Evolutionary conservation across 345 rosid species (phyloP).

Genomic region (Salix udensis): DNA sequence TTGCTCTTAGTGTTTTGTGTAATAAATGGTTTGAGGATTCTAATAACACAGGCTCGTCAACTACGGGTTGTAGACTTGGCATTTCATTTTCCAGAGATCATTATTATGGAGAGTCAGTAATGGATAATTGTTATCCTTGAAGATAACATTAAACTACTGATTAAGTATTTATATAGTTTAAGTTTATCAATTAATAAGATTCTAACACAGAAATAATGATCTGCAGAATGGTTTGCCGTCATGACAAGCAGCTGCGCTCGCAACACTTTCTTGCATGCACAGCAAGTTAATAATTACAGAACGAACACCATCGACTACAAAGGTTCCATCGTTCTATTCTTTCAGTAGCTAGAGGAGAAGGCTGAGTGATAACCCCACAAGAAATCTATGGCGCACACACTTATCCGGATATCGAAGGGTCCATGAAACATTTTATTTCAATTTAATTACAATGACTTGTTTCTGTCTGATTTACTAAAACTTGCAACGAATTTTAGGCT

Average conservation of each 20-base stretch:
- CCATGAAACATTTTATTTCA: background rate
- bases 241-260: background rate
- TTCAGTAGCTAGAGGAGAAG: background rate
- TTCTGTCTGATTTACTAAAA: no score
- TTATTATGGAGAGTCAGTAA: no score
- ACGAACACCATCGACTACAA: background rate
- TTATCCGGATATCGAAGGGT: background rate
- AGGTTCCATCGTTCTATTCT: background rate
- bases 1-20: no score
- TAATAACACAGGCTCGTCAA: no score
- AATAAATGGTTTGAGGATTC: no score
- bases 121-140: no score
- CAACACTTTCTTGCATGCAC: background rate
- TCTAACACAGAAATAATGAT: no score
- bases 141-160: no score
- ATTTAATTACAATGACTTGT: background rate
- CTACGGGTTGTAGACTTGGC: no score
- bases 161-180: no score
- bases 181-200: no score
- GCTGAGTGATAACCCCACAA: background rate
- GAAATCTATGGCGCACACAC: background rate
- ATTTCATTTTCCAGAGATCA: no score
- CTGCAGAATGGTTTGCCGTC: background rate
- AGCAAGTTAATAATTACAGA: background rate
- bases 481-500: background rate